Evolutionary conservation across 805 yeast species (phyloP).

Genomic region (Cephaloascus fragrans): DNA sequence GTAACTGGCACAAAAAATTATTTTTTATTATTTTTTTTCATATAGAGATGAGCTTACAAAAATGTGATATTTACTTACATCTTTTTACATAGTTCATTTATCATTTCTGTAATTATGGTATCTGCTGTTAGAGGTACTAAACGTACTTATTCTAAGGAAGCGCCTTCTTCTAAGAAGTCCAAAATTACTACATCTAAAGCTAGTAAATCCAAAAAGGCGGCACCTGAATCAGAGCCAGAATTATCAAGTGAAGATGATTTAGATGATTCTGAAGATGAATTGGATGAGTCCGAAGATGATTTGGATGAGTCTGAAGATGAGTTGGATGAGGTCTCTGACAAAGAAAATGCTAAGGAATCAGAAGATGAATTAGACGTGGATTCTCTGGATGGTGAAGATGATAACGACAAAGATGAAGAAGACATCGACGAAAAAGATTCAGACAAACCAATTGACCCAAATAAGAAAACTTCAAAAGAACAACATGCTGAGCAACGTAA

Average conservation of each 20-base stretch:
- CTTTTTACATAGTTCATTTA: too few relatives aligned
- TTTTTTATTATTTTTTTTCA: not conserved
- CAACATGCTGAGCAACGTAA: slow-evolving; percentile 79
- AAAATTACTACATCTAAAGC: slow-evolving; percentile 1
- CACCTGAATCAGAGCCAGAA: slow-evolving; percentile 10
- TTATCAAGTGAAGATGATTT: slow-evolving; percentile 15
- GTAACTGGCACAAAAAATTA: not conserved
- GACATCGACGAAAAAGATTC: slow-evolving; percentile 16
- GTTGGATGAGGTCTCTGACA: slow-evolving; percentile 9
- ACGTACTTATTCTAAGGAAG: slow-evolving; percentile 14
- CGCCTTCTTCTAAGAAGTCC: slow-evolving; percentile 9
- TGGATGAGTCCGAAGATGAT: slow-evolving; percentile 18
- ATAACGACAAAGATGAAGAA: slow-evolving; percentile 16
- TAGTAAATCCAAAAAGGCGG: slow-evolving; percentile 20
- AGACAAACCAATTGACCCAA: slow-evolving; percentile 21
- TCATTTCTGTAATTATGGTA: too few relatives aligned
- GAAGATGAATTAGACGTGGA: slow-evolving; percentile 11
- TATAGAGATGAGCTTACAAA: not conserved
- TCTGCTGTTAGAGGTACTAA: slow-evolving; percentile 19
- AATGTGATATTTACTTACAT: too few relatives aligned
- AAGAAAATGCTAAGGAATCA: slow-evolving; percentile 6
- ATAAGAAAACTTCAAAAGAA: slow-evolving; percentile 47
- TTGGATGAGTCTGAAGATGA: slow-evolving; percentile 16
- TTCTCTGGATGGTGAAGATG: slow-evolving; percentile 10
- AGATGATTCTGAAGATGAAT: slow-evolving; percentile 14